Evolutionary conservation across 129 eudicot genomes (phyloP), one percentile per base, ranked within the genome.

Genomic region (Tagetes patula): DNA sequence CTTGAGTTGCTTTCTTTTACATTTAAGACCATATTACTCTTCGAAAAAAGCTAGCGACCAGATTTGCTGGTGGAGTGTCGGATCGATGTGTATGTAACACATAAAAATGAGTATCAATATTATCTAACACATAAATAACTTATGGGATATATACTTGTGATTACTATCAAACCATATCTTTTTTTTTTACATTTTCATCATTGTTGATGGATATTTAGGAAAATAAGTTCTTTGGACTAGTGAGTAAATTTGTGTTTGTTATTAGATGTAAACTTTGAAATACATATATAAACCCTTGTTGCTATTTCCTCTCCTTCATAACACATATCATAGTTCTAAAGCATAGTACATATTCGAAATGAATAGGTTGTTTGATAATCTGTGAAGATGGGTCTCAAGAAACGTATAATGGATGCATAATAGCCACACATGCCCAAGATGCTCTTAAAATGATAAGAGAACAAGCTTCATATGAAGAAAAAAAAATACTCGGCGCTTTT

Each of bases 351-450:
- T 63, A 32, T 59, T 48, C 76, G n/a, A 52, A 52, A 56, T 74
- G n/a, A 52, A 52, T n/a, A 86, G 89, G 89, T 75, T 86, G 86
- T 67, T 27, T 70, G 48, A 34, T 89, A 74, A 72, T 68, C 1
- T 77, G 75, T 13, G 74, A 71, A 58, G 93, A 86, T 63, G 93
- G 87, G 8, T 83, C 88, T 31, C 66, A 83, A 67, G 86, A 85
- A 39, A 80, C 33, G 42, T 92, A 80, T 30, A 82, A 83, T 68
- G 86, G 82, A 50, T 87, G 97, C 85, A 80, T 92, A 68, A 82
- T 88, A 27, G 94, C 83, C 61, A 72, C 86, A 67, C 85, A 87
- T 73, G 91, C 96, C 11, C 87, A 89, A 11, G 88, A 89, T 70
- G 83, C 97, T 70, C 80, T 92, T 32, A 69, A 71, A 32, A 65